A percentile compares a stretch with the other conserved stretches of the same genome.
Evolutionary conservation across 2,329 filamentous ascomycete species (phyloP).

Genomic region (Hypoxylon sp.): DNA sequence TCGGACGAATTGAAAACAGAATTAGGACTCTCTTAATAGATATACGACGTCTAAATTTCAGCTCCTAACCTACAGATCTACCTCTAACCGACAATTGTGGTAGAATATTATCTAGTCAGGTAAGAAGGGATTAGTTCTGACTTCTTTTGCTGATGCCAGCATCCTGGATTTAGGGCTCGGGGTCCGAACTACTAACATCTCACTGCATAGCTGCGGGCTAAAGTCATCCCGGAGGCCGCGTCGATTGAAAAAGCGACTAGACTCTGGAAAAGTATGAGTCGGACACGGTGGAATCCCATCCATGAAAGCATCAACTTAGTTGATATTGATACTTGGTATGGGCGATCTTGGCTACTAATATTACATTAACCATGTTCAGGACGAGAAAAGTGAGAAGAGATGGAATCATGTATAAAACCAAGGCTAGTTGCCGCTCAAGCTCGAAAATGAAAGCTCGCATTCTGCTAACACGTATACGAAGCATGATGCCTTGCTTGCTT

Average conservation of each 20-base stretch:
- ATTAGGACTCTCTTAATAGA: not conserved
- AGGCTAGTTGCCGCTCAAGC: not conserved
- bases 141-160: slow-evolving; percentile 17
- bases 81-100: not conserved
- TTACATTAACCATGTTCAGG: not conserved
- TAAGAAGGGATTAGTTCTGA: not conserved
- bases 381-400: not conserved
- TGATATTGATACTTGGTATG: not conserved
- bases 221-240: slow-evolving; percentile 6
- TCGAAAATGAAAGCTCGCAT: not conserved
- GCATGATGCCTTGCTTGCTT: slow-evolving; percentile 57
- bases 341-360: not conserved
- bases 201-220: slow-evolving; percentile 1
- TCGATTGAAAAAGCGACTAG: not conserved
- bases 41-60: not conserved
- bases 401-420: not conserved
- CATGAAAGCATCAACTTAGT: not conserved
- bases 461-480: slow-evolving; percentile 1
- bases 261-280: not conserved
- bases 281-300: slow-evolving; percentile 1
- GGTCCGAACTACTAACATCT: slow-evolving; percentile 5
- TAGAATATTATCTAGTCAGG: not conserved
- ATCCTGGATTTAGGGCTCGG: not conserved
- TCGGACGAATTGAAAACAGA: not conserved
- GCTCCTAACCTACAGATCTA: not conserved